Evolutionary conservation across 176 grass and related monocot genomes (phyloP).

Genomic region (Ensete ventricosum): DNA sequence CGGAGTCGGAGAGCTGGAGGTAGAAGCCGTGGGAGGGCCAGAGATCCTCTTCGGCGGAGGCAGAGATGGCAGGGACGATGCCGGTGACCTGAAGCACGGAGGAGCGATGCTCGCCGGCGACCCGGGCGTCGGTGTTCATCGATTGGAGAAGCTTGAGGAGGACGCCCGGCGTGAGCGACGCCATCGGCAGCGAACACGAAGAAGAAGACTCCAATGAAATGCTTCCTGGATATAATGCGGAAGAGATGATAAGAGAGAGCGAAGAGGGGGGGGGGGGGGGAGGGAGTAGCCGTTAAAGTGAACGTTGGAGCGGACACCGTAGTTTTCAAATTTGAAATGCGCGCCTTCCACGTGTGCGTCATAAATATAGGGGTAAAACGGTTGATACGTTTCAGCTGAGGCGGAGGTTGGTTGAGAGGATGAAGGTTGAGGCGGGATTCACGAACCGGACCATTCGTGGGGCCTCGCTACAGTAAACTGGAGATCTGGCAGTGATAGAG

Average conservation of each 20-base stretch:
- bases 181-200: slow-evolving; percentile 35
- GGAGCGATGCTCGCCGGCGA: slow-evolving; percentile 61
- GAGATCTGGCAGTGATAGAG: no score
- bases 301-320: slow-evolving; percentile 35
- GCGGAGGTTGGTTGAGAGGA: no score
- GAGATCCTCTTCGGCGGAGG: slow-evolving; percentile 65
- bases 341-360: neutral
- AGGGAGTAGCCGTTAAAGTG: slow-evolving; percentile 41
- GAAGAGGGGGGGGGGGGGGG: no score
- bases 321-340: slow-evolving; percentile 4
- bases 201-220: neutral
- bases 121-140: slow-evolving; percentile 61
- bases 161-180: slow-evolving; percentile 53
- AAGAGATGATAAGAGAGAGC: no score
- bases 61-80: slow-evolving; percentile 53
- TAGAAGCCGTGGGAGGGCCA: slow-evolving; percentile 61
- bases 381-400: no score
- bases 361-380: no score
- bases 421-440: no score
- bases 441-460: no score
- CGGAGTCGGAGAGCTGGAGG: slow-evolving; percentile 76
- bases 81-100: slow-evolving; percentile 75
- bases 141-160: slow-evolving; percentile 68
- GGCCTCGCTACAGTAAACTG: no score
- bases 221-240: neutral